Percentiles rank a stretch among this genome's conserved stretches.
phyloP scores from a whole-genome alignment of 371 early-diverging fungal species.

The Apophysomyces elegans region DNA sequence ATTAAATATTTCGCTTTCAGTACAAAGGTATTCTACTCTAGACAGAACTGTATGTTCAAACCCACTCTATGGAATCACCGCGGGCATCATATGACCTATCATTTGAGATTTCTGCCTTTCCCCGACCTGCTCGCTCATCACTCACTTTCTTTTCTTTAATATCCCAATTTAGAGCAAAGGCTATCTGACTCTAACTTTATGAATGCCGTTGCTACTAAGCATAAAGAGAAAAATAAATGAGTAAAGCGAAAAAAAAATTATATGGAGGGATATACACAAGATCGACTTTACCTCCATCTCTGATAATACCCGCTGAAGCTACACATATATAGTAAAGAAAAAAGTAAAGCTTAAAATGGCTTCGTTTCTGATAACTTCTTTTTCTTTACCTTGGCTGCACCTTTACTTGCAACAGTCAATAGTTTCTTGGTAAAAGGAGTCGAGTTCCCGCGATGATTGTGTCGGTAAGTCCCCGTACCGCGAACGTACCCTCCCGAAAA shows the following conservation, averaged over 20 bases:
- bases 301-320: slow-evolving; percentile 9
- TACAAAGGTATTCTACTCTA: too few species aligned
- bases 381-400: slow-evolving; percentile 34
- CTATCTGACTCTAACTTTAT: not conserved
- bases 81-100: too few species aligned
- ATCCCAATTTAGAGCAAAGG: too few species aligned
- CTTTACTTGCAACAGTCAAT: slow-evolving; percentile 35
- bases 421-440: slow-evolving; percentile 35
- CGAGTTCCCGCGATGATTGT: not conserved
- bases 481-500: slow-evolving; percentile 21
- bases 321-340: not conserved
- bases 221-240: not conserved
- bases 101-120: too few species aligned
- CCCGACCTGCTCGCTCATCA: too few species aligned
- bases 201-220: slow-evolving; percentile 1
- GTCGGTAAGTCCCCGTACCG: slow-evolving; percentile 21
- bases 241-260: not conserved
- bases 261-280: not conserved
- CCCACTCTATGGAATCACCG: too few species aligned
- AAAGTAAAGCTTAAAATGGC: too few species aligned
- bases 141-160: too few species aligned
- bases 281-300: slow-evolving; percentile 13
- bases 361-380: too few species aligned
- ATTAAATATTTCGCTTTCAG: too few species aligned
- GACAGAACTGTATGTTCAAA: too few species aligned